Evolutionary conservation across 2,329 filamentous ascomycete genomes (phyloP).

Genomic region (Penicillium thymicola): DNA sequence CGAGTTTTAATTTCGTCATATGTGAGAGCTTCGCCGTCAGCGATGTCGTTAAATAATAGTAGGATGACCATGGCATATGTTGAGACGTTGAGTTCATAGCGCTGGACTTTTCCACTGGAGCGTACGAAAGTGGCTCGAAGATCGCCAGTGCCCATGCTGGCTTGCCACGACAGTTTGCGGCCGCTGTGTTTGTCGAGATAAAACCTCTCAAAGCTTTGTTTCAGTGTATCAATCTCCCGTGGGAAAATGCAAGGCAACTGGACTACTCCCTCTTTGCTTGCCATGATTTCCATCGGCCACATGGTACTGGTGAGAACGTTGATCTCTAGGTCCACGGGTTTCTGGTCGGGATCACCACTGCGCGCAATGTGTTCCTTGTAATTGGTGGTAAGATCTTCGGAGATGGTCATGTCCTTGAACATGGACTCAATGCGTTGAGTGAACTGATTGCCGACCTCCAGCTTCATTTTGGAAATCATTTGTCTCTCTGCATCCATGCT

Average conservation of each 20-base stretch:
- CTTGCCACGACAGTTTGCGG: constrained; percentile 79
- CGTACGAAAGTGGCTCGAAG: constrained; percentile 74
- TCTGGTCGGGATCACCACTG: constrained; percentile 55
- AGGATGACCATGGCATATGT: constrained; percentile 91
- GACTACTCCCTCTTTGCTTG: constrained; percentile 51
- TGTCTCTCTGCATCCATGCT: constrained; percentile 91
- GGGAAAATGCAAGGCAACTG: constrained; percentile 66
- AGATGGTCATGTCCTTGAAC: constrained; percentile 94
- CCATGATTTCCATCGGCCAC: constrained; percentile 91
- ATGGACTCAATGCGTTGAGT: constrained; percentile 92
- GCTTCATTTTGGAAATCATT: constrained; percentile 96
- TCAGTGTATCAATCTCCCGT: constrained; percentile 67
- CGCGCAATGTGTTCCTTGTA: constrained; percentile 70
- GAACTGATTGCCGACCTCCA: constrained; percentile 91
- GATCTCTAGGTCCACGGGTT: constrained; percentile 74
- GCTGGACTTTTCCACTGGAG: constrained; percentile 67
- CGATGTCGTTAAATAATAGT: constrained; percentile 80
- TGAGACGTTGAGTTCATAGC: constrained; percentile 86
- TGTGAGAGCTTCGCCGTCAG: constrained; percentile 49
- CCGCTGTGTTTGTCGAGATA: constrained; percentile 87
- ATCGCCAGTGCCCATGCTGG: constrained; percentile 77
- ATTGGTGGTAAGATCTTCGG: constrained; percentile 72
- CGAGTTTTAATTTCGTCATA: constrained; percentile 77
- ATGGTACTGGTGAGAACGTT: constrained; percentile 88
- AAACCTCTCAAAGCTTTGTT: constrained; percentile 82